Evolutionary conservation across 208 protist species (phyloP).

Genomic region (Crithidia fasciculata): DNA sequence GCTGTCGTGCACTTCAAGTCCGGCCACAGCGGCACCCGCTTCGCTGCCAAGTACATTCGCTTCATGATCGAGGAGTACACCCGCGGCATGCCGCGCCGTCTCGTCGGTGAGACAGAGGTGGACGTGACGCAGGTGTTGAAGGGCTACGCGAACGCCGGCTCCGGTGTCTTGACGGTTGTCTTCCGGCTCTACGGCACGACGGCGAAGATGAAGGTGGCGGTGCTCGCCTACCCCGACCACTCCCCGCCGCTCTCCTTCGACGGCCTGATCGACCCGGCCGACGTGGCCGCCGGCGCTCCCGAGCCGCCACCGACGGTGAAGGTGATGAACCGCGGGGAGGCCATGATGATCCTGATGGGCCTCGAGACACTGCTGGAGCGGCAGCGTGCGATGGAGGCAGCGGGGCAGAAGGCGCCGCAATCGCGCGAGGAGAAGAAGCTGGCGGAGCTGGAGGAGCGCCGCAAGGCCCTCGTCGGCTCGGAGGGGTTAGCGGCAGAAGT

Average conservation of each 20-base stretch:
- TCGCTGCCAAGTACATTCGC: conserved; percentile 80
- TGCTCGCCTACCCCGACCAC: conserved; percentile 73
- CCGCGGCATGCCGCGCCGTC: conserved; percentile 59
- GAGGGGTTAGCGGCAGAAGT: conserved; percentile 70
- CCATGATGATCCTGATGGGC: conserved; percentile 81
- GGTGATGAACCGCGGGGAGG: conserved; percentile 69
- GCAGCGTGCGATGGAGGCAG: conserved; percentile 35
- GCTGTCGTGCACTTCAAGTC: conserved; percentile 84
- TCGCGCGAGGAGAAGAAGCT: conserved; percentile 54
- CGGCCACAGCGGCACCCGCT: conserved; percentile 48
- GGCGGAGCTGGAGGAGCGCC: conserved; percentile 66
- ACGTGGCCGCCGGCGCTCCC: conserved; percentile 15
- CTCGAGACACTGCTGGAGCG: conserved; percentile 85
- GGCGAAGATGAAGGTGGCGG: conserved; percentile 70
- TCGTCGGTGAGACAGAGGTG: conserved; percentile 72
- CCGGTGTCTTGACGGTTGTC: conserved; percentile 34
- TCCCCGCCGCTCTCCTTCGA: conserved; percentile 68
- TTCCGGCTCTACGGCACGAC: conserved; percentile 72
- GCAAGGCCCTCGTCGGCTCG: conserved; percentile 55
- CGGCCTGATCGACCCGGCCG: conserved; percentile 42
- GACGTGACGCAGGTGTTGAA: conserved; percentile 69
- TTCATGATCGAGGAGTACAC: conserved; percentile 88
- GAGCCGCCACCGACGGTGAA: conserved; percentile 42
- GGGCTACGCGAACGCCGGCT: conserved; percentile 33
- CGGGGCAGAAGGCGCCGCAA: conserved; percentile 21